phyloP scores from a whole-genome alignment of 345 rosid species.

The Aquilaria sinensis region DNA sequence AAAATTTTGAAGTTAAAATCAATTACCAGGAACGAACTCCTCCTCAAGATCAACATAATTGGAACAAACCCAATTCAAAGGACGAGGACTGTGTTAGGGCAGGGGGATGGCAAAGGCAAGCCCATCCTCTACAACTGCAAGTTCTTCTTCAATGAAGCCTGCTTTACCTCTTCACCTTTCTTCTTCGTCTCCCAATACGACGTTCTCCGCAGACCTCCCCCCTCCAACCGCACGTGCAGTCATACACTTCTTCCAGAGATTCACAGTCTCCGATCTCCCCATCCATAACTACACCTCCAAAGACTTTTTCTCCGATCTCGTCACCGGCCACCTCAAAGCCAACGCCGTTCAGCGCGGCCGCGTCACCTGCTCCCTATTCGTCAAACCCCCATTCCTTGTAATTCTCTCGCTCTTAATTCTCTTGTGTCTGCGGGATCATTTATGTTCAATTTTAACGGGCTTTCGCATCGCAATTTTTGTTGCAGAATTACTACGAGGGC shows the following conservation, averaged over 20 bases:
- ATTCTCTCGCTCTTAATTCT: not conserved
- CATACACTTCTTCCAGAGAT: slow-evolving; percentile 14
- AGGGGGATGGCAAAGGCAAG: not conserved
- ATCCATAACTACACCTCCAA: slow-evolving; percentile 16
- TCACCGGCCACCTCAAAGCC: slow-evolving; percentile 36
- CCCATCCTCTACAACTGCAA: not conserved
- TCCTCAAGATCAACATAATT: too few relatives aligned
- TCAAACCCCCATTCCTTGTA: slow-evolving; percentile 45
- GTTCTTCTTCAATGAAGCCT: not conserved
- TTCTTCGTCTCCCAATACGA: slow-evolving; percentile 12
- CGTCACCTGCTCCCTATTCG: slow-evolving; percentile 50
- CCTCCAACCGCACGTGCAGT: slow-evolving; percentile 1
- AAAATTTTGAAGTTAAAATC: too few relatives aligned
- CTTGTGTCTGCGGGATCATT: not conserved
- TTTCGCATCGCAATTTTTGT: not conserved
- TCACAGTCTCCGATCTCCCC: slow-evolving; percentile 19
- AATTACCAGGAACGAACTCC: too few relatives aligned
- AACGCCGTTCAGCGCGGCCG: slow-evolving; percentile 43
- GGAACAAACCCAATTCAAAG: too few relatives aligned
- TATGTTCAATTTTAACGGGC: not conserved
- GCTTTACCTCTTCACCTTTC: not conserved
- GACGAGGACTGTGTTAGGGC: not conserved
- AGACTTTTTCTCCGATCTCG: slow-evolving; percentile 44
- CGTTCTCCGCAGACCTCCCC: slow-evolving; percentile 20
- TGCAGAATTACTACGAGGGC: slow-evolving; percentile 45